These are phyloP conservation scores for Apiotrichum siamense DNA, from an alignment of 1,284 basidiomycete genomes.

Conservation along the genomic window DNA sequence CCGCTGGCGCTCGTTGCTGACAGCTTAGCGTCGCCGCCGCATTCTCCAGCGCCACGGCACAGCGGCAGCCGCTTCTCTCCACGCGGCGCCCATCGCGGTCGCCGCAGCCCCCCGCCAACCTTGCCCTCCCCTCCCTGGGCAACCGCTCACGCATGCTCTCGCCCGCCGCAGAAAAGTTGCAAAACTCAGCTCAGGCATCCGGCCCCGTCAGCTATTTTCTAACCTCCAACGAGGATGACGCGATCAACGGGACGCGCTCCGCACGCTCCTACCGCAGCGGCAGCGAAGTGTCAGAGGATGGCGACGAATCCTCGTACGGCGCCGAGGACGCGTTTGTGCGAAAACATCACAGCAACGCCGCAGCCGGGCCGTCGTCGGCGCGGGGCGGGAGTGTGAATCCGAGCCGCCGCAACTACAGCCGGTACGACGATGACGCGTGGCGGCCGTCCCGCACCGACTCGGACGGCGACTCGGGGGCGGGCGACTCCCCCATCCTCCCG, in stretches of 20 bases:
- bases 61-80: background rate
- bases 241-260: slow-evolving; percentile 2
- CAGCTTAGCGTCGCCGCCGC: background rate
- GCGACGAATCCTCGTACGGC: slow-evolving; percentile 38
- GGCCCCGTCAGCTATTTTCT: slow-evolving; percentile 37
- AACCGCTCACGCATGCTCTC: background rate
- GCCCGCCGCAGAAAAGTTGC: background rate
- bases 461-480: background rate
- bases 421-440: background rate
- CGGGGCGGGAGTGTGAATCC: background rate
- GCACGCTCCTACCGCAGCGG: slow-evolving; percentile 10
- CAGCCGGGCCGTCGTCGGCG: background rate
- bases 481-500: background rate
- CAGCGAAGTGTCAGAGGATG: slow-evolving; percentile 20
- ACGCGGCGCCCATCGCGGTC: background rate
- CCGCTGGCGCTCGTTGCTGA: background rate
- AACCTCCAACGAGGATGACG: slow-evolving; percentile 20
- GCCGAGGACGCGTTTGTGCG: slow-evolving; percentile 27
- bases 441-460: background rate
- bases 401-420: background rate
- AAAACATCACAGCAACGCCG: background rate
- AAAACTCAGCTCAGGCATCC: slow-evolving; percentile 14
- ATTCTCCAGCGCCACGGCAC: background rate
- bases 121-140: background rate
- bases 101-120: background rate